Evolutionary conservation across 805 yeast species (phyloP).

Genomic region (Metschnikowia picachoensis): DNA sequence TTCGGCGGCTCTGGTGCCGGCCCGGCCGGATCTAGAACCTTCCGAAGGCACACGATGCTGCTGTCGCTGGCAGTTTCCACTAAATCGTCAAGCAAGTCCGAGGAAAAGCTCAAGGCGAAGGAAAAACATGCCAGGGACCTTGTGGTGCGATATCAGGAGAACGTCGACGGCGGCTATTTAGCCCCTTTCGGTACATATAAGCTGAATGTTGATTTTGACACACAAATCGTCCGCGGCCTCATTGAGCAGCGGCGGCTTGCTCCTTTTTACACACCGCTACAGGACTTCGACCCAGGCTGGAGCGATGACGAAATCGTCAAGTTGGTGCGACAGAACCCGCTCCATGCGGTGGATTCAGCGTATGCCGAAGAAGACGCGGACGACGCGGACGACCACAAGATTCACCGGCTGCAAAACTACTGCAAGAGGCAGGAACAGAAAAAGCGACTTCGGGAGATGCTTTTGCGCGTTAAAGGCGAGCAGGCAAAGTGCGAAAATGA

Average conservation of each 20-base stretch:
- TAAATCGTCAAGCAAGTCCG: constrained; percentile 16
- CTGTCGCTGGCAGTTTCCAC: constrained; percentile 9
- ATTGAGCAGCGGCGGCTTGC: constrained; percentile 71
- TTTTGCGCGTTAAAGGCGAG: constrained; percentile 25
- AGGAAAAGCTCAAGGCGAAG: constrained; percentile 47
- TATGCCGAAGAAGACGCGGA: constrained; percentile 50
- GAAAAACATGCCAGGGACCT: constrained; percentile 55
- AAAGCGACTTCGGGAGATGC: constrained; percentile 38
- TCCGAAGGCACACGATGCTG: constrained; percentile 16
- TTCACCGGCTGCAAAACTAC: constrained; percentile 45
- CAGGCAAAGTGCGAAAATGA: constrained; percentile 35
- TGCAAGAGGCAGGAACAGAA: constrained; percentile 49
- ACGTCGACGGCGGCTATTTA: constrained; percentile 89
- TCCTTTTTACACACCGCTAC: constrained; percentile 87
- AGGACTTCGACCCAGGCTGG: constrained; percentile 74
- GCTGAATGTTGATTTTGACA: constrained; percentile 69
- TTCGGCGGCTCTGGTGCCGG: constrained; percentile 4
- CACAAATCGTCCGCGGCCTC: constrained; percentile 65
- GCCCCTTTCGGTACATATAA: constrained; percentile 91
- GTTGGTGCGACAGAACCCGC: constrained; percentile 44
- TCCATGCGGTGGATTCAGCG: constrained; percentile 56
- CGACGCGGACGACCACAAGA: constrained; percentile 59
- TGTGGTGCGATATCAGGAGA: constrained; percentile 59
- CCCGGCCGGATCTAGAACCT: constrained; percentile 1
- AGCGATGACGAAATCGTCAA: constrained; percentile 58